Percentiles rank a stretch among this genome's conserved stretches.
Conservation (phyloP, 495 filamentous ascomycete species). For the Trichocladium antarcticum region DNA sequence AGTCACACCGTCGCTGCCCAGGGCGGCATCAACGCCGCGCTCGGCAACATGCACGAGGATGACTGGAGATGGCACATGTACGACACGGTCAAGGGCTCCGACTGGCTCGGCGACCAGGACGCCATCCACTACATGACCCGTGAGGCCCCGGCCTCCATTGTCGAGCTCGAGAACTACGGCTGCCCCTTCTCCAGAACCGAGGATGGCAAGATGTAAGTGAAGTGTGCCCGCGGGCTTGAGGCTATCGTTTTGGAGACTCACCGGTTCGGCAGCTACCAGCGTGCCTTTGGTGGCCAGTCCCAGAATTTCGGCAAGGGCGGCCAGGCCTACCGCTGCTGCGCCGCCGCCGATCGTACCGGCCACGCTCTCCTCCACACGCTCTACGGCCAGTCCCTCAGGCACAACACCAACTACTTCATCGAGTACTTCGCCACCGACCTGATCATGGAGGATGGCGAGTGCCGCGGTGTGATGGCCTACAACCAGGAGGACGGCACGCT, state of each 20-base stretch:
- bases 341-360: slow-evolving; percentile 88
- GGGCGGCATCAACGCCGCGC: slow-evolving; percentile 89
- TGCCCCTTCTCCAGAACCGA: slow-evolving; percentile 97
- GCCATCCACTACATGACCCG: slow-evolving; percentile 99
- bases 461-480: slow-evolving; percentile 90
- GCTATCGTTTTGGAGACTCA: slow-evolving; percentile 6
- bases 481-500: slow-evolving; percentile 98
- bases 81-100: slow-evolving; percentile 96
- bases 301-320: slow-evolving; percentile 91
- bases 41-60: slow-evolving; percentile 81
- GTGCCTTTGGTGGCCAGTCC: slow-evolving; percentile 94
- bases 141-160: slow-evolving; percentile 81
- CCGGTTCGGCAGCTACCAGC: slow-evolving; percentile 54
- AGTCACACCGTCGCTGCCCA: slow-evolving; percentile 92
- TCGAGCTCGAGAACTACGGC: slow-evolving; percentile 94
- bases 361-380: slow-evolving; percentile 95
- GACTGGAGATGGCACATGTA: slow-evolving; percentile 99
- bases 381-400: slow-evolving; percentile 90
- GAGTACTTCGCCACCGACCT: slow-evolving; percentile 96
- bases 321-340: slow-evolving; percentile 92
- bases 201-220: slow-evolving; percentile 73
- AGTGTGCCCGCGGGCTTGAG: too few relatives aligned
- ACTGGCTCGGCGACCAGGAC: slow-evolving; percentile 98
- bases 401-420: slow-evolving; percentile 99
- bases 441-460: slow-evolving; percentile 92